A percentile compares a stretch with the other conserved stretches of the same genome.
phyloP scores from a whole-genome alignment of 1,284 basidiomycete genomes.

The Spongiforma sp. region DNA sequence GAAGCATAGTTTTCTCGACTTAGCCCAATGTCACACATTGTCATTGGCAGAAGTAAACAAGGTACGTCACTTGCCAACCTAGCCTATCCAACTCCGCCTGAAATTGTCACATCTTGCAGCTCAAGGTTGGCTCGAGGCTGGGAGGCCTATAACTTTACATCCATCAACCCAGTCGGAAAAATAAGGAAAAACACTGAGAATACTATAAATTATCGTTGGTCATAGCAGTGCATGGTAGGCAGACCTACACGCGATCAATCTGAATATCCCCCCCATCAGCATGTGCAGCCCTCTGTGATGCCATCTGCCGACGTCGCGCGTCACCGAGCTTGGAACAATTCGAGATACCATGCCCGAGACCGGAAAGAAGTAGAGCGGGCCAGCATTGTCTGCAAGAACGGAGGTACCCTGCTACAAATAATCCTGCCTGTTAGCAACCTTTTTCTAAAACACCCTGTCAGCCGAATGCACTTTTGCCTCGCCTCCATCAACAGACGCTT shows the following conservation, averaged over 20 bases:
- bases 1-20: no score
- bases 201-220: background rate
- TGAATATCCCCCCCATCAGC: slow-evolving; percentile 70
- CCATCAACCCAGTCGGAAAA: background rate
- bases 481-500: slow-evolving; percentile 98
- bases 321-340: slow-evolving; percentile 99
- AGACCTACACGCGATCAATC: no score
- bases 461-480: slow-evolving; percentile 91
- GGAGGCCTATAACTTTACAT: background rate
- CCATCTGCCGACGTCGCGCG: slow-evolving; percentile 86
- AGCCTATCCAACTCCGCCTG: background rate
- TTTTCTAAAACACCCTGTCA: no score
- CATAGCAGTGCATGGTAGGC: no score
- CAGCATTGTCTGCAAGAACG: no score
- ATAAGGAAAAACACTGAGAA: background rate
- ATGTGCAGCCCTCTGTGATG: slow-evolving; percentile 73
- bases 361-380: background rate
- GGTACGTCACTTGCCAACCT: background rate
- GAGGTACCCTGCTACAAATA: no score
- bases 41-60: no score
- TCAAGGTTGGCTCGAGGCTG: background rate
- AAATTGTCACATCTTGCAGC: background rate
- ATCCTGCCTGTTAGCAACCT: no score
- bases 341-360: no score
- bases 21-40: background rate